phyloP scores from a whole-genome alignment of 78 protist species.

The Planoprotostelium fungivorum region DNA sequence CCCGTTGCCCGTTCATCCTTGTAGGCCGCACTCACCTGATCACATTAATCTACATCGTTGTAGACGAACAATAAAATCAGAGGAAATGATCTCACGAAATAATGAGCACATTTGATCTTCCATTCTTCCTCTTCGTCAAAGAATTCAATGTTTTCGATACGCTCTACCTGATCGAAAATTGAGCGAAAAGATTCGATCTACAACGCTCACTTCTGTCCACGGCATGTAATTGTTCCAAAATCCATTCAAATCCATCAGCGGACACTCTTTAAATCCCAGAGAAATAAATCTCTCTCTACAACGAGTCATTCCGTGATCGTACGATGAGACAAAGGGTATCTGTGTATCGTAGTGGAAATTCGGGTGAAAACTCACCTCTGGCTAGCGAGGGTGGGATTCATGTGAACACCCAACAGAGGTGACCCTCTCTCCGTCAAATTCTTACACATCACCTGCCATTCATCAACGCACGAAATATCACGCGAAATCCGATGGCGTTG shows the following conservation, averaged over 20 bases:
- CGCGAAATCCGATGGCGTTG: neutral
- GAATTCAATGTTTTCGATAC: neutral
- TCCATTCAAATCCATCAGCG: neutral
- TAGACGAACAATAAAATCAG: neutral
- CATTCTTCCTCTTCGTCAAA: constrained; percentile 32
- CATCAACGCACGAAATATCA: neutral
- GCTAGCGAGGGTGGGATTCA: neutral
- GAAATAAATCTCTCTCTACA: neutral
- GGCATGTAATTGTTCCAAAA: neutral
- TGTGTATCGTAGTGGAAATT: neutral
- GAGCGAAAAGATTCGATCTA: neutral
- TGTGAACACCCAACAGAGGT: neutral
- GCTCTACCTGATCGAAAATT: neutral
- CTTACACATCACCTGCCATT: neutral
- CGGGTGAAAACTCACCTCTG: neutral
- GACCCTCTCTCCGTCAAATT: neutral
- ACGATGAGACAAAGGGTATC: neutral
- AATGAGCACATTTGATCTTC: constrained; percentile 10
- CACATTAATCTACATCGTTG: neutral
- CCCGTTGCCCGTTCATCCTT: neutral
- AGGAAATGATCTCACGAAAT: constrained; percentile 1
- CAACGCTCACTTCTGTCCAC: neutral
- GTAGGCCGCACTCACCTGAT: neutral
- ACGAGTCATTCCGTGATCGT: neutral
- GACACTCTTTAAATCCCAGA: neutral